phyloP scores from a whole-genome alignment of 805 yeast genomes.

The Sugiyamaella boreocaroliniensis region DNA sequence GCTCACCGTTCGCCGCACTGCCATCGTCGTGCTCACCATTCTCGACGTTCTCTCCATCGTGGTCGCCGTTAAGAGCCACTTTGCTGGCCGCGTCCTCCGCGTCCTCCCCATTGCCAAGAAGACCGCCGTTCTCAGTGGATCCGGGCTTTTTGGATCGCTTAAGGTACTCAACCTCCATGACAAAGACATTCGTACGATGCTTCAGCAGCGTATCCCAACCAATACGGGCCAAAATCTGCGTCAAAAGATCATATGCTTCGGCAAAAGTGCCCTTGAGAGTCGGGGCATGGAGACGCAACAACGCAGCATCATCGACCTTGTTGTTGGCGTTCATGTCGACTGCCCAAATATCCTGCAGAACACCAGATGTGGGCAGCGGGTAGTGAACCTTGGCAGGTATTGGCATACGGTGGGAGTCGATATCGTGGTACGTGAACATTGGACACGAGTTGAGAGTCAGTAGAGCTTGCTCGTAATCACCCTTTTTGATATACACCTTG shows the following conservation, averaged over 20 bases:
- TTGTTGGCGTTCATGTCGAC: conserved; percentile 26
- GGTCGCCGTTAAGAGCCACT: conserved; percentile 5
- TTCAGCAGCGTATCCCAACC: conserved; percentile 81
- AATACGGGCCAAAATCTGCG: conserved; percentile 55
- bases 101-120: conserved; percentile 11
- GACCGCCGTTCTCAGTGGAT: conserved; percentile 2
- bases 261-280: conserved; percentile 47
- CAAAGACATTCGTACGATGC: conserved; percentile 63
- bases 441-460: conserved; percentile 70
- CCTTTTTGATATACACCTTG: conserved; percentile 49
- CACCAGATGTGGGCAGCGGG: conserved; percentile 52
- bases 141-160: conserved; percentile 21
- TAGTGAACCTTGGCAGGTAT: conserved; percentile 39
- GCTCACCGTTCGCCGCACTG: neutral
- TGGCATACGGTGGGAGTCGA: conserved; percentile 42
- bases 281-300: conserved; percentile 47
- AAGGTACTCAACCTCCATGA: conserved; percentile 71
- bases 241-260: conserved; percentile 61
- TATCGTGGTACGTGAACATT: conserved; percentile 45
- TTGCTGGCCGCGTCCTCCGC: conserved; percentile 11
- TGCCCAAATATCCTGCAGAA: conserved; percentile 44
- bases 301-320: conserved; percentile 40
- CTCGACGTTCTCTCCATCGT: conserved; percentile 9
- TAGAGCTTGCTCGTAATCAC: conserved; percentile 55
- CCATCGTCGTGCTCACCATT: neutral